phyloP scores from a whole-genome alignment of 108 stramenopile genomes.

The Seminavis robusta region DNA sequence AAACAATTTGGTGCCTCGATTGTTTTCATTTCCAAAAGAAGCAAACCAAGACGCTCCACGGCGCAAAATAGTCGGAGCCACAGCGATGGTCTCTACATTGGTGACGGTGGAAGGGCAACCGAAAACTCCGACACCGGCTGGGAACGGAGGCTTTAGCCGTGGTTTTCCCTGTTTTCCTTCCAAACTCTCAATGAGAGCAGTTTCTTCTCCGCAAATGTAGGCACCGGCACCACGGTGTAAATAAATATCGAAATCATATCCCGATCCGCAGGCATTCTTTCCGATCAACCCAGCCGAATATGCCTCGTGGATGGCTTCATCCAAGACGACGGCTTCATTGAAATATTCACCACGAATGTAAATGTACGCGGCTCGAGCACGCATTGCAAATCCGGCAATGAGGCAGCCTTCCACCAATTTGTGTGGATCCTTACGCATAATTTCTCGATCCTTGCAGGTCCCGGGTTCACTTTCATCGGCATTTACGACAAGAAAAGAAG shows the following conservation, averaged over 20 bases:
- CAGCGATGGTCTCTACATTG: slow-evolving; percentile 99
- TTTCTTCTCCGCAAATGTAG: slow-evolving; percentile 99
- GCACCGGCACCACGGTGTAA: slow-evolving; percentile 99
- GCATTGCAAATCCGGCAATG: slow-evolving; percentile 98
- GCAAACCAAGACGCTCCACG: slow-evolving; percentile 98
- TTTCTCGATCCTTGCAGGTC: slow-evolving; percentile 99
- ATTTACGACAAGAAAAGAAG: slow-evolving; percentile 97
- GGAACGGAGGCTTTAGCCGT: slow-evolving; percentile 99
- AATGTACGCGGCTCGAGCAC: slow-evolving; percentile 99
- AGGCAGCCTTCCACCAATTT: slow-evolving; percentile 99
- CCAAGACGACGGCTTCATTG: slow-evolving; percentile 98
- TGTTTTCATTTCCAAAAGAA: slow-evolving; percentile 95
- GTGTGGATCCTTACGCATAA: slow-evolving; percentile 99
- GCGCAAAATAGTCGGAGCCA: slow-evolving; percentile 96
- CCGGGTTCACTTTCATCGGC: slow-evolving; percentile 99
- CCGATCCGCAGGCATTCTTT: slow-evolving; percentile 95
- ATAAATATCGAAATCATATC: slow-evolving; percentile 99
- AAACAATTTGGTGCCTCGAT: slow-evolving; percentile 98
- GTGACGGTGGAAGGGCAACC: slow-evolving; percentile 99
- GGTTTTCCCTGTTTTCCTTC: slow-evolving; percentile 97
- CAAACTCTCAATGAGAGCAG: slow-evolving; percentile 96
- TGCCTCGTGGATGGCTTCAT: slow-evolving; percentile 99
- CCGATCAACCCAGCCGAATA: slow-evolving; percentile 94
- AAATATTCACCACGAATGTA: slow-evolving; percentile 99
- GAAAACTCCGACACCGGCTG: slow-evolving; percentile 97